Base-by-base conservation (phyloP, 2,329 filamentous ascomycete genomes). In the Cercospora janseana region DNA sequence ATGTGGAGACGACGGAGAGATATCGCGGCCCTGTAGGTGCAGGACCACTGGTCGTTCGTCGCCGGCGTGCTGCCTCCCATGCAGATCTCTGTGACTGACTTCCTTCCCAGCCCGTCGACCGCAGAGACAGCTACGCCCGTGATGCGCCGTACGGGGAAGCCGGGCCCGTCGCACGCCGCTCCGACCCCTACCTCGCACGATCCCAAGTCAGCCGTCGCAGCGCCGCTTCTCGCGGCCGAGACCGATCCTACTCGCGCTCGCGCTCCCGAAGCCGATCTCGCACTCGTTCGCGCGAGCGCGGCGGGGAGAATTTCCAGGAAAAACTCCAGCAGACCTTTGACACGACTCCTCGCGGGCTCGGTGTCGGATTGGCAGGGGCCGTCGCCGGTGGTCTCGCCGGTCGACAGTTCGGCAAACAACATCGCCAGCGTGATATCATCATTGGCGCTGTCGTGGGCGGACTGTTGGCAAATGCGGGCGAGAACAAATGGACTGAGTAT, bases 371-470 rank as follows among this genome's bases (percentile, higher is more conserved):
- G 9, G 66, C 64, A 2, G 66, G 66, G 27, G 66, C 66, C 6
- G 57, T 67, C 26, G 60, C 67, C 13, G 66, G 66, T 28, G 66
- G 65, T 9, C 52, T 67, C 7, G 63, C 65, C 10, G 66, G 62
- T 6, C 49, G 64, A 21, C 56, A 68, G 40, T 62, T 68, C 24
- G 65, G 66, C 29, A 37, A 56, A 21, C 54, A 60, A 52, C 60
- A 66, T 32, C 60, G 60, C 43, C 61, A 65, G 41, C 60, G 65
- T 20, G 66, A 69, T 51, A 63, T 65, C 12, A 51, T 66, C 24
- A 56, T 67, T 13, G 66, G 66, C 9, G 66, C 66, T 15, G 47
- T 68, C 9, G 57, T 69, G 10, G 66, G 66, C 10, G 66, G 64
- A 10, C 52, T 69, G 6, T 64, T 60, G 6, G 64, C 65, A 16